Evolutionary conservation across 371 early-diverging fungal species (phyloP), one percentile per base, ranked within the genome.

Genomic region (Phascolomyces articulosus): DNA sequence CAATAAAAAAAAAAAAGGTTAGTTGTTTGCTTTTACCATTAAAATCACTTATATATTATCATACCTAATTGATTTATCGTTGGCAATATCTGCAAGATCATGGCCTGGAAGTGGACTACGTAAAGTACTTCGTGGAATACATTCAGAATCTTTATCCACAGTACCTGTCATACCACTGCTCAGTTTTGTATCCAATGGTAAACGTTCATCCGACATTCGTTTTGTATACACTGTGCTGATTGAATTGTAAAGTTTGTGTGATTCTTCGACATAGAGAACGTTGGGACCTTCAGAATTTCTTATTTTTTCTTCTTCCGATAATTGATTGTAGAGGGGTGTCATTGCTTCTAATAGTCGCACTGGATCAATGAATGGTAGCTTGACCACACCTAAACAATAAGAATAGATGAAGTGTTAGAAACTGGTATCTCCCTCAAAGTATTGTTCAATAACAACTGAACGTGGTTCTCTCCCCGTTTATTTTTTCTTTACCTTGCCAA

Each of bases 331-430:
- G 1, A 80, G 74, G 2, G 90, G 85, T 38, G 74, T 66, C 88
- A 97, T 90, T 2, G 96, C 97, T 6, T 83, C 76, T 23, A 95
- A 67, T 29, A 98, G 81, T 49, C 96, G 87, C 18, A 80, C 59
- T 59, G 94, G 89, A 49, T 98, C 95, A 70, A 98, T 93, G 70
- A 97, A 98, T 0, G 97, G 95, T n/a, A 98, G 79, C 40, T 96
- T 80, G 4, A 92, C 97, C 11, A 98, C 95, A 40, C 94, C 89
- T 87, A 62, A 40, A 34, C 11, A 34, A 34, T 34, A 34, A 47
- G 11, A 18, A 34, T 49, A 9, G 24, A 60, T 41, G 9, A 58
- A 27, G 24, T 66, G 55, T n/a, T 16, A 54, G 41, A 3, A n/a
- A 28, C 13, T 1, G 8, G 23, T 49, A 72, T 58, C 20, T 28